Evolutionary conservation across 169 alveolate species (phyloP), one percentile per base, ranked within the genome.

Genomic region (Plasmodium gonderi): DNA sequence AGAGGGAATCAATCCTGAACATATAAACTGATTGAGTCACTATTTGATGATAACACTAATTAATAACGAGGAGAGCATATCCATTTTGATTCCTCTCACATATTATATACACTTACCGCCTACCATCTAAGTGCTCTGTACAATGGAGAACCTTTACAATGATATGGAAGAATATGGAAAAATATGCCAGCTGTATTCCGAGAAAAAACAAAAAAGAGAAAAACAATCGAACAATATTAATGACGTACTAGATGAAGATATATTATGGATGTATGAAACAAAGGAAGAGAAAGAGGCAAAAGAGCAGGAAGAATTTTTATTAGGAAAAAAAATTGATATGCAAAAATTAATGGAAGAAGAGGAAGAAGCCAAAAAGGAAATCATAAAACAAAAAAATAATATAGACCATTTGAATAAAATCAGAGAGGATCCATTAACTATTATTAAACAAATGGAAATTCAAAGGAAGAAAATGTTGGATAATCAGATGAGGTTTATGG

Each of bases 141-240:
- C 51, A 85, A 85, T 85, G 92, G 92, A 85, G 79, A 75, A 75
- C 79, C 72, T 85, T 17, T 85, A 85, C 75, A 85, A 85, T 85
- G 92, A 85, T 33, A 85, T 85, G 92, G 92, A 85, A 75, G 92
- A 85, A 29, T 85, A 85, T 85, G 92, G 92, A 44, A 85, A 85
- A 65, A 85, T 85, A 42, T 75, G 89, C 47, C 92, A 85, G 42
- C 68, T 85, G 45, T 85, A 85, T 67, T 45, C 54, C 9, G 92
- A 85, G 69, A 85, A 85, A 75, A 74, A 85, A 60, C 92, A 85
- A 36, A 75, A 42, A 60, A 33, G 47, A 45, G 92, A 85, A 85
- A 85, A 85, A 42, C 42, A 31, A 76, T 23, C 49, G 54, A 31
- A n/a, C 12, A 85, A 85, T 45, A 38, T 51, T 36, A 45, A 85